Evolutionary conservation across 352 stramenopile species (phyloP), one percentile per base, ranked within the genome.

Genomic region (Globisporangium emineosum): DNA sequence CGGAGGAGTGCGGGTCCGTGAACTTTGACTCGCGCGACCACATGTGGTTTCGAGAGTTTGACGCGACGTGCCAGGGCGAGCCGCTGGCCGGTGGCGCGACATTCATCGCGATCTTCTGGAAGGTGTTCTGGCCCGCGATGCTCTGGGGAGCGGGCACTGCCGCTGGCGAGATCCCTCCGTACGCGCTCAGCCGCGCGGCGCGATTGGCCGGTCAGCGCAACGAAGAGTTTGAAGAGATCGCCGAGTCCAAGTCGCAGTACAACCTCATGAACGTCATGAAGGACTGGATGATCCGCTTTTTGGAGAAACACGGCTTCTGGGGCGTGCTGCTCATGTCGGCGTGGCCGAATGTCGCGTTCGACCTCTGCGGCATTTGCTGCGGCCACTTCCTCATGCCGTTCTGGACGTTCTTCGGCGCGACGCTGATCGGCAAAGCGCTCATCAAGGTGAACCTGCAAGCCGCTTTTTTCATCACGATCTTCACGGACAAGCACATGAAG

Each of bases 331-430:
- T 98, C 60, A 96, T 98, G 88, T 94, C 87, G 32, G 90, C 94
- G n/a, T 97, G 89, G 79, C 94, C 94, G 23, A 98, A 98, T 71
- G 90, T 97, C 67, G 90, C 93, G 35, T 98, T 98, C 68, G 94
- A 98, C 64, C 78, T 98, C 1, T 97, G 90, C 67, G 94, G 94
- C 53, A 97, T 98, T 64, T 97, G 89, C 75, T 98, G 94, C 65
- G 94, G 94, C 57, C 90, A 98, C 71, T 97, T 98, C 64, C 76
- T 97, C 59, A 97, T 98, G 85, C 89, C 92, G 27, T 98, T 98
- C 68, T 98, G 87, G 89, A 98, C 92, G 9, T 98, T 98, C 70
- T 98, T 98, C 68, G 84, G 87, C 25, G 94, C 93, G 21, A 98
- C 93, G 57, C 78, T 98, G 32, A 94, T 98, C 32, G 94, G 94